These are phyloP conservation scores for Tuber magnatum DNA, from an alignment of 495 filamentous ascomycete genomes.

Conservation along the genomic window DNA sequence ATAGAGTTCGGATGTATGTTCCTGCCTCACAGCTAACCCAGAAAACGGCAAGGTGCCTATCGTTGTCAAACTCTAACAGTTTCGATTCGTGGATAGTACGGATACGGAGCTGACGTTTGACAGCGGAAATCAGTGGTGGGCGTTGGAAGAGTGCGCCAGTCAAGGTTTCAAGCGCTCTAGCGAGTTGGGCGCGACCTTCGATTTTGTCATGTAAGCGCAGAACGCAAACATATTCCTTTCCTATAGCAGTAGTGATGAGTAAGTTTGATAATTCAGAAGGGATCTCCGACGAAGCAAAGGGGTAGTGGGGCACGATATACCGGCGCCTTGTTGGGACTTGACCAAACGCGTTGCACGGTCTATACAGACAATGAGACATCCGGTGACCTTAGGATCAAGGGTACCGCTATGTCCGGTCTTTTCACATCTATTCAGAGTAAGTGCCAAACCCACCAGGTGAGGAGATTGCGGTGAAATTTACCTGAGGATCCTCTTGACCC, in stretches of 20 bases:
- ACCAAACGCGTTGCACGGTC: conserved; percentile 93
- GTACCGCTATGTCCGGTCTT: conserved; percentile 98
- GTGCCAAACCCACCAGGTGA: conserved; percentile 19
- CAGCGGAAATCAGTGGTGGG: conserved; percentile 91
- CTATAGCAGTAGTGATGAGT: neutral
- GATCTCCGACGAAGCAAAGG: conserved; percentile 34
- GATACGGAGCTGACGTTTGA: conserved; percentile 96
- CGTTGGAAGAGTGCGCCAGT: conserved; percentile 96
- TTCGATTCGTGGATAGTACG: conserved; percentile 94
- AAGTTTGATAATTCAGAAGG: conserved; percentile 39
- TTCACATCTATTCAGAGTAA: conserved; percentile 57
- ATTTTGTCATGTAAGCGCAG: conserved; percentile 88
- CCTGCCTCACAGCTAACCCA: conserved; percentile 99
- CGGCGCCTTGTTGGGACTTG: conserved; percentile 96
- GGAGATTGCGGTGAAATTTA: conserved; percentile 37
- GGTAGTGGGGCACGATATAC: conserved; percentile 40
- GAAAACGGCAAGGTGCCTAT: conserved; percentile 94
- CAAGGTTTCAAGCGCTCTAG: conserved; percentile 82
- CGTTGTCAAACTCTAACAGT: conserved; percentile 93
- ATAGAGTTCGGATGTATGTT: conserved; percentile 96
- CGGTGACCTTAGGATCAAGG: conserved; percentile 88
- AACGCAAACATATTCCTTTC: conserved; percentile 67
- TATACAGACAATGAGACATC: conserved; percentile 91
- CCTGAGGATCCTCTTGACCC: conserved; percentile 95
- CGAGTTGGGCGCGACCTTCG: conserved; percentile 82